Evolutionary conservation across 2,329 filamentous ascomycete genomes (phyloP).

Genomic region (Penicillium brevicompactum): DNA sequence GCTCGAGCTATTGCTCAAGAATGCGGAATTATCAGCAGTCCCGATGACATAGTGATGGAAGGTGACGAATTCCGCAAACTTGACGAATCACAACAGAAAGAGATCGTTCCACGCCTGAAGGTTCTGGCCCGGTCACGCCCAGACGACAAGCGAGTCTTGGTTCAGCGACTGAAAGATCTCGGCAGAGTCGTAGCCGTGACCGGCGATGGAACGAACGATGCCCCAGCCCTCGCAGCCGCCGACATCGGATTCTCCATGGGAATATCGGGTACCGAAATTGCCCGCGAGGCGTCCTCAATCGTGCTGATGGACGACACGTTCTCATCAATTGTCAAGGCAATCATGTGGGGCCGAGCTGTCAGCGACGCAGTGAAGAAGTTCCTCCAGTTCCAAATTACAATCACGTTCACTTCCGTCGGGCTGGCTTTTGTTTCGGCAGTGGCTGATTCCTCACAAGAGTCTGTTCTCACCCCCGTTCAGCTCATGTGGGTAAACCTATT

Average conservation of each 20-base stretch:
- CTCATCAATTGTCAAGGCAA: constrained; percentile 60
- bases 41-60: constrained; percentile 60
- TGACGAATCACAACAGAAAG: constrained; percentile 53
- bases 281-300: constrained; percentile 62
- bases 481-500: constrained; percentile 69
- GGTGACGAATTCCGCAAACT: constrained; percentile 61
- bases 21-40: constrained; percentile 58
- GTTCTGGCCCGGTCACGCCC: constrained; percentile 62
- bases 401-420: constrained; percentile 66
- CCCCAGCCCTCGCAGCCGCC: constrained; percentile 59
- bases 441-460: constrained; percentile 54
- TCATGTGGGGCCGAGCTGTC: constrained; percentile 62
- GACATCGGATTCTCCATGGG: constrained; percentile 66
- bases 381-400: constrained; percentile 59
- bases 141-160: constrained; percentile 61
- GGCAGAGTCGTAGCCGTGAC: constrained; percentile 60
- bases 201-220: constrained; percentile 63
- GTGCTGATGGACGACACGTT: constrained; percentile 57
- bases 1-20: constrained; percentile 67
- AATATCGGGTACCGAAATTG: constrained; percentile 61
- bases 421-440: constrained; percentile 65
- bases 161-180: constrained; percentile 56
- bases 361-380: constrained; percentile 64
- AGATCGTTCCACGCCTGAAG: constrained; percentile 55
- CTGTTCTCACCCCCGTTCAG: constrained; percentile 65